Evolutionary conservation across 305 asterid genomes (phyloP).

Genomic region (Plantago lanceolata): DNA sequence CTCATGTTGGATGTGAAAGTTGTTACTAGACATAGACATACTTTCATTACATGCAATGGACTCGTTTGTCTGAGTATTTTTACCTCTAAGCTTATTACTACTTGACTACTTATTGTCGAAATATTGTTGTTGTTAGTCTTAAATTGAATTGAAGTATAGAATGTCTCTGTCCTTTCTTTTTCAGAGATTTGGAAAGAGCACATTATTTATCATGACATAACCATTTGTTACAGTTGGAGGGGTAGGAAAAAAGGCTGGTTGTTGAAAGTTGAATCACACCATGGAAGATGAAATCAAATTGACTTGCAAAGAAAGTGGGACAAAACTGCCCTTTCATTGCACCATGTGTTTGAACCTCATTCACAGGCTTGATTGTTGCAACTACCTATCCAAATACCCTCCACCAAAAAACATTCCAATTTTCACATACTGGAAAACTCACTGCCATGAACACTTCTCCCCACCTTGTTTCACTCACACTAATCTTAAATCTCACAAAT

Average conservation of each 20-base stretch:
- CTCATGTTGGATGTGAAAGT: too few relatives aligned
- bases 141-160: too few relatives aligned
- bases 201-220: background rate
- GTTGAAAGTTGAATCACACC: background rate
- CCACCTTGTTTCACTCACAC: slow-evolving; percentile 25
- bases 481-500: slow-evolving; percentile 31
- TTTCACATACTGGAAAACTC: slow-evolving; percentile 20
- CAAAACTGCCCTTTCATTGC: background rate
- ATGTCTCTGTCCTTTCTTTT: too few relatives aligned
- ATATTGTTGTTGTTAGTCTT: too few relatives aligned
- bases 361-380: slow-evolving; percentile 45
- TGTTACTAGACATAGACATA: too few relatives aligned
- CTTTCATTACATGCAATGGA: too few relatives aligned
- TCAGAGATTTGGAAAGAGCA: background rate
- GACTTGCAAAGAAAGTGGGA: background rate
- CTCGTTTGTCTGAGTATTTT: too few relatives aligned
- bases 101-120: too few relatives aligned
- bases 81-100: background rate
- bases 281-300: too few relatives aligned
- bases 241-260: background rate
- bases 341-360: slow-evolving; percentile 46
- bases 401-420: slow-evolving; percentile 20
- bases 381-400: slow-evolving; percentile 33
- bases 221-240: background rate
- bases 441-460: slow-evolving; percentile 34